phyloP scores from a whole-genome alignment of 345 rosid species.

The Streptanthus diversifolius region DNA sequence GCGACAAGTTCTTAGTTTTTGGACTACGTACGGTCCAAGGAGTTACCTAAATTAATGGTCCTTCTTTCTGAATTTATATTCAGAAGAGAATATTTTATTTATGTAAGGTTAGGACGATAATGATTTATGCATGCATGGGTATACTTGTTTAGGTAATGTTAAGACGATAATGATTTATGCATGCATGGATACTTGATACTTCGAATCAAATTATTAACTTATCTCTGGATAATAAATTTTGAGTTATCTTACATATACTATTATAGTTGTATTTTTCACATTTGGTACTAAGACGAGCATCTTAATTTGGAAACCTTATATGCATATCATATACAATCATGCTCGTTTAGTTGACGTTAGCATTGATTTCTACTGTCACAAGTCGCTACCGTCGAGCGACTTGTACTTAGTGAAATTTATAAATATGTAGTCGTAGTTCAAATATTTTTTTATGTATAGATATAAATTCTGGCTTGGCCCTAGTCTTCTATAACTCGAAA shows the following conservation, averaged over 20 bases:
- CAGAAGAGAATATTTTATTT: neutral
- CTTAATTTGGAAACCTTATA: neutral
- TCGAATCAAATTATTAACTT: neutral
- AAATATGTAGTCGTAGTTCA: neutral
- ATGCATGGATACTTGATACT: neutral
- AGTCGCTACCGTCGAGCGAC: slow-evolving; percentile 5
- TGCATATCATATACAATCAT: neutral
- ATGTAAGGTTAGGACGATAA: neutral
- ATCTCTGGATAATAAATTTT: neutral
- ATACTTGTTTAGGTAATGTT: neutral
- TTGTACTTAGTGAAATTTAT: neutral
- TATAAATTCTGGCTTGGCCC: neutral
- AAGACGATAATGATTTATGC: neutral
- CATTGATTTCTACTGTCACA: slow-evolving; percentile 14
- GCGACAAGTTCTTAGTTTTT: slow-evolving; percentile 15
- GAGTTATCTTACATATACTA: neutral
- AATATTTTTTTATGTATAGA: neutral
- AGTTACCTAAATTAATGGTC: neutral
- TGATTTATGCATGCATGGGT: neutral
- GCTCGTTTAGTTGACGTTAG: slow-evolving; percentile 2
- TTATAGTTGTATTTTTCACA: neutral
- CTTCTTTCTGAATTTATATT: neutral
- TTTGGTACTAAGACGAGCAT: slow-evolving; percentile 3
- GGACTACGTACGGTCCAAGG: neutral
- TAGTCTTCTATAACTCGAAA: neutral